Evolutionary conservation across 2,329 filamentous ascomycete species (phyloP), one percentile per base, ranked within the genome.

Genomic region (Thielaviopsis cerberus): DNA sequence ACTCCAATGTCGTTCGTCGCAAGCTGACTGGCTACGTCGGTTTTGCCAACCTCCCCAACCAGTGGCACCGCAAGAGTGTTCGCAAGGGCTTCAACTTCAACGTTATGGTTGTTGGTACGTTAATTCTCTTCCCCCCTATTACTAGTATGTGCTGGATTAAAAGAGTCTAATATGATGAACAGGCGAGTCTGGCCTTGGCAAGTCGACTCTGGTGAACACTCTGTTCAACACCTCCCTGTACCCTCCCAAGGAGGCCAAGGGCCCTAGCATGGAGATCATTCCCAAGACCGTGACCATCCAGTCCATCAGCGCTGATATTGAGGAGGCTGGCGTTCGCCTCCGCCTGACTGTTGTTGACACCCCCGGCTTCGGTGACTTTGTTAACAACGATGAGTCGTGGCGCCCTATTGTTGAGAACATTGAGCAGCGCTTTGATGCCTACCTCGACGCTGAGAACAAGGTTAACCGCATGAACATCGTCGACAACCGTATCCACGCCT

Each of bases 21-120:
- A 98, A 98, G 79, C 78, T 98, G 70, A 97, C 92, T 55, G 92
- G 92, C 69, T 98, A 97, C 68, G 92, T 98, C 68, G 92, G 92
- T 64, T 98, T 98, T 69, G 92, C 92, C 72, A 98, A 98, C 72
- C 75, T 98, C 70, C 92, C 92, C 63, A 98, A 98, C 76, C 92
- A 98, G 76, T 98, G 92, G 92, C 92, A 98, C 79, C 91, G 92
- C 73, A 98, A 98, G 85, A 96, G 90, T 82, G 92, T 98, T 68
- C 88, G 92, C 70, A 98, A 98, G 76, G 92, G 92, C 62, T 98
- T 98, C 82, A 98, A 97, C 81, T 98, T 98, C 80, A 98, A 98
- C 71, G 92, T 98, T 66, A 98, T 98, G 92, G 92, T 98, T 73
- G 92, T 98, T 74, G 92, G 92, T 97, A 79, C 69, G 90, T 84